Percentiles rank a stretch among this genome's conserved stretches.
phyloP scores from a whole-genome alignment of 2,329 filamentous ascomycete species.

The Helicocarpus griseus region DNA sequence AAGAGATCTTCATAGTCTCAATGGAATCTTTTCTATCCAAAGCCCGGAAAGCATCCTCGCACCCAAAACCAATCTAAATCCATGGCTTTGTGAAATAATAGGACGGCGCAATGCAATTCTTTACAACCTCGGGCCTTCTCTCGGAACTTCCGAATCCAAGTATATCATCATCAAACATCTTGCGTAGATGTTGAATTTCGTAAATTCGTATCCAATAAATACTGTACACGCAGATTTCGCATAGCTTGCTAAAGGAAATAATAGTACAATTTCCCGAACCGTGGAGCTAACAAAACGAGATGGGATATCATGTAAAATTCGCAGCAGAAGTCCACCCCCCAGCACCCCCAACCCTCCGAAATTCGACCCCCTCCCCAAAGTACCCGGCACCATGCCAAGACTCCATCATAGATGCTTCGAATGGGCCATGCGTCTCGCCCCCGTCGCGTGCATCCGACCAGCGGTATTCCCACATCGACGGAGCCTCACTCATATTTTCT shows the following conservation, averaged over 20 bases:
- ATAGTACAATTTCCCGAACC: background rate
- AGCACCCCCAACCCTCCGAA: slow-evolving; percentile 50
- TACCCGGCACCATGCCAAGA: slow-evolving; percentile 89
- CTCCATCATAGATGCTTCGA: slow-evolving; percentile 74
- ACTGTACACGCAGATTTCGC: background rate
- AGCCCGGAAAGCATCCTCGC: background rate
- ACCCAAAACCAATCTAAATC: background rate
- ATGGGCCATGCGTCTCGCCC: slow-evolving; percentile 72
- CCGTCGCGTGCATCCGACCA: slow-evolving; percentile 85
- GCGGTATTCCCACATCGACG: slow-evolving; percentile 72
- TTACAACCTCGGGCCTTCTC: too few species aligned
- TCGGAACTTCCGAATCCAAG: too few species aligned
- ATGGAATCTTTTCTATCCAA: background rate
- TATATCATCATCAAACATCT: background rate
- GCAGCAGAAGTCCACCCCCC: slow-evolving; percentile 45
- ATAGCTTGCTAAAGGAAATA: background rate
- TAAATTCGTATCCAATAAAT: background rate
- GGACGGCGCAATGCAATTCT: background rate
- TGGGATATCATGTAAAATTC: slow-evolving; percentile 33
- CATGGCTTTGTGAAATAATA: slow-evolving; percentile 3
- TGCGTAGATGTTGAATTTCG: background rate
- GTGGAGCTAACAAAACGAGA: background rate
- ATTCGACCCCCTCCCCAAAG: slow-evolving; percentile 75
- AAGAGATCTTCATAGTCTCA: too few species aligned
- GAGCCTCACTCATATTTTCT: slow-evolving; percentile 16